phyloP scores from a whole-genome alignment of 2,329 filamentous ascomycete species.

The Fusarium verticillioides region DNA sequence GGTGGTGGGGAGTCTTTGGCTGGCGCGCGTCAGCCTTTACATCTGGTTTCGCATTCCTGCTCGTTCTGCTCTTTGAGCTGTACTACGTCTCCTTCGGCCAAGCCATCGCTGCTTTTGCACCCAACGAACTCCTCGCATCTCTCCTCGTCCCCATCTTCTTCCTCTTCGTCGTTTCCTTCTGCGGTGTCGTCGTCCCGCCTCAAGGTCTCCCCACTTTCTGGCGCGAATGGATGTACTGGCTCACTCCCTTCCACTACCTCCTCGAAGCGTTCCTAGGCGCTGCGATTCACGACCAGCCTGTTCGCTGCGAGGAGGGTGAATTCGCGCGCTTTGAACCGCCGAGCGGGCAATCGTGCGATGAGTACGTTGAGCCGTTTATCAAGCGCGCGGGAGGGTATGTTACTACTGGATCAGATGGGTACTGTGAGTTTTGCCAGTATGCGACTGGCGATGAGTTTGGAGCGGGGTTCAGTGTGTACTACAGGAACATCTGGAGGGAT shows the following conservation, averaged over 20 bases:
- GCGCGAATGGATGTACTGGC: constrained; percentile 72
- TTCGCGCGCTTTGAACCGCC: constrained; percentile 71
- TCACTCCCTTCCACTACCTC: constrained; percentile 75
- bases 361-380: constrained; percentile 67
- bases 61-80: constrained; percentile 73
- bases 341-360: constrained; percentile 66
- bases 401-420: constrained; percentile 61
- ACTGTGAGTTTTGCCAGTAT: constrained; percentile 74
- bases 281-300: constrained; percentile 63
- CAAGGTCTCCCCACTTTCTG: constrained; percentile 69
- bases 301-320: constrained; percentile 66
- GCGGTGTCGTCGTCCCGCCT: constrained; percentile 75
- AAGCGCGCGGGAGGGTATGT: constrained; percentile 69
- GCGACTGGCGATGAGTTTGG: constrained; percentile 70
- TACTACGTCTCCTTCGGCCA: constrained; percentile 75
- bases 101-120: constrained; percentile 72
- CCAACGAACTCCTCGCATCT: constrained; percentile 74
- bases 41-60: constrained; percentile 70
- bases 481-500: constrained; percentile 71
- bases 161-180: constrained; percentile 76
- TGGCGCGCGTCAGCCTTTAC: constrained; percentile 63
- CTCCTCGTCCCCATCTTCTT: constrained; percentile 76
- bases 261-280: constrained; percentile 70
- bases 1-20: constrained; percentile 67
- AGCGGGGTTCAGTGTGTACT: constrained; percentile 67